Percentiles rank a stretch among this genome's conserved stretches.
Evolutionary conservation across 345 rosid genomes (phyloP).

Genomic region (Melastoma malabathricum): DNA sequence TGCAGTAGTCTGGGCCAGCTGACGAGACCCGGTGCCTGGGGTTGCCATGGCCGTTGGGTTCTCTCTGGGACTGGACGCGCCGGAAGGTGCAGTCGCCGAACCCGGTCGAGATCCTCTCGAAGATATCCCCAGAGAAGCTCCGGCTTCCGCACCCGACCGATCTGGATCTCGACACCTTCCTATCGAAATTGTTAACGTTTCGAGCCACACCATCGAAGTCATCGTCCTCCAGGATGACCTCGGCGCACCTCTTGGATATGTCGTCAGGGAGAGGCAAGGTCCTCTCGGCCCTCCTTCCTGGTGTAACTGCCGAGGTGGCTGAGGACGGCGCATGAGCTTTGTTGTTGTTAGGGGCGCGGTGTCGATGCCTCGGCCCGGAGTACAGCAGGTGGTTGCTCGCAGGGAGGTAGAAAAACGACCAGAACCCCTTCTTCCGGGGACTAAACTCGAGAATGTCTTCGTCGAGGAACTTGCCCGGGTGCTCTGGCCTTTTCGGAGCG

Average conservation of each 20-base stretch:
- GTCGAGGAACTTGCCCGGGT: slow-evolving; percentile 15
- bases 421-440: slow-evolving; percentile 67
- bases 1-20: slow-evolving; percentile 4
- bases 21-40: not conserved
- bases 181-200: not conserved
- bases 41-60: slow-evolving; percentile 13
- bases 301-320: slow-evolving; percentile 2
- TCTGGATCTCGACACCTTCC: slow-evolving; percentile 80
- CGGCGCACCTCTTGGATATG: not conserved
- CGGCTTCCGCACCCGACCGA: slow-evolving; percentile 97
- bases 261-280: not conserved
- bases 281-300: not conserved
- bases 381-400: slow-evolving; percentile 10
- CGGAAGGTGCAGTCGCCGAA: slow-evolving; percentile 91
- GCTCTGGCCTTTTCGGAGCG: slow-evolving; percentile 18
- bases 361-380: slow-evolving; percentile 8
- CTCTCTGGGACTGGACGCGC: slow-evolving; percentile 90
- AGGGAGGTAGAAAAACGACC: slow-evolving; percentile 63
- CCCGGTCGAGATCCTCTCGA: slow-evolving; percentile 91
- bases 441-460: slow-evolving; percentile 31
- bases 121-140: slow-evolving; percentile 94
- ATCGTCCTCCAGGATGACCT: slow-evolving; percentile 1
- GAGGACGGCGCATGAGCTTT: slow-evolving; percentile 1
- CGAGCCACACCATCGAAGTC: not conserved
- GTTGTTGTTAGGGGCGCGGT: not conserved